Percentiles rank a stretch among this genome's conserved stretches.
These are phyloP conservation scores for Candida michaelii DNA, from an alignment of 805 yeast species.

Conservation along the genomic window DNA sequence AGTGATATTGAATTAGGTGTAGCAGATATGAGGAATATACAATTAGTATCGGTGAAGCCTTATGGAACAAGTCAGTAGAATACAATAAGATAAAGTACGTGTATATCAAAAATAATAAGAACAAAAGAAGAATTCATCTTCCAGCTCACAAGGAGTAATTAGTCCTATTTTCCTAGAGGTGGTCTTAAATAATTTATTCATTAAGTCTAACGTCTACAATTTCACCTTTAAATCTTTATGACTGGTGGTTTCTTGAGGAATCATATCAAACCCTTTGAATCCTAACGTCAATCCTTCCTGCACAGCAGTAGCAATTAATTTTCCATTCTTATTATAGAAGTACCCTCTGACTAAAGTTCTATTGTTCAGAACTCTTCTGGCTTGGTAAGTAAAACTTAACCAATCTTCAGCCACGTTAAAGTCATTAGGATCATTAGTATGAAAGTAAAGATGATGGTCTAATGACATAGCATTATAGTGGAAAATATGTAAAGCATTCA, in stretches of 20 bases:
- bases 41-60: too few species aligned
- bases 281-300: conserved; percentile 43
- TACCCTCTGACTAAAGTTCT: conserved; percentile 39
- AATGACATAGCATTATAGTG: conserved; percentile 47
- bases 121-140: too few species aligned
- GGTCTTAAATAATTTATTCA: too few species aligned
- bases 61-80: too few species aligned
- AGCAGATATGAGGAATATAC: too few species aligned
- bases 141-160: not conserved
- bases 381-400: conserved; percentile 38
- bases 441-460: conserved; percentile 46
- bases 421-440: conserved; percentile 24
- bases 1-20: too few species aligned
- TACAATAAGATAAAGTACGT: too few species aligned
- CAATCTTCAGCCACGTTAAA: conserved; percentile 37
- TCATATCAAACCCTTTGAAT: conserved; percentile 23
- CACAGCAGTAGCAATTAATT: conserved; percentile 37
- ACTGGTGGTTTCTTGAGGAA: conserved; percentile 13
- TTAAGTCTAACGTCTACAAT: too few species aligned
- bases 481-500: conserved; percentile 35
- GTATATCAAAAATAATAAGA: too few species aligned
- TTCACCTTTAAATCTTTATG: conserved; percentile 13
- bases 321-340: conserved; percentile 30
- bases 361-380: conserved; percentile 32
- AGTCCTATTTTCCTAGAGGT: too few species aligned